phyloP scores from a whole-genome alignment of 2,329 filamentous ascomycete species.

The Stachybotrys echinatus region DNA sequence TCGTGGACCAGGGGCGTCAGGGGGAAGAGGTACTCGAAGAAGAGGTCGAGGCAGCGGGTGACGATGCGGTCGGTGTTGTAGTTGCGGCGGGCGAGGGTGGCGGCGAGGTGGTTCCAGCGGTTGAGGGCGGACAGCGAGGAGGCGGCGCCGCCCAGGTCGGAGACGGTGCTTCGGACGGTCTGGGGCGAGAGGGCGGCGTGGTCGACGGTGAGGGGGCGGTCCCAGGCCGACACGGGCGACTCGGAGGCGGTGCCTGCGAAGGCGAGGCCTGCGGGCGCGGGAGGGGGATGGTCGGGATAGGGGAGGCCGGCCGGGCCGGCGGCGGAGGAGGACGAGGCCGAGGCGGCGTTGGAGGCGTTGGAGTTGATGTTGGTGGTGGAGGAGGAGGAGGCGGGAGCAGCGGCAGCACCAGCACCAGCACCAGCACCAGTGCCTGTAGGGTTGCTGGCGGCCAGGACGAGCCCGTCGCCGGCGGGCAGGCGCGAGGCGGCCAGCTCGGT shows the following conservation, averaged over 20 bases:
- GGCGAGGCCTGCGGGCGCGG: conserved; percentile 3
- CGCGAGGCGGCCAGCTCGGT: background rate
- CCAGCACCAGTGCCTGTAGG: no score
- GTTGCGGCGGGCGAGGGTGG: conserved; percentile 16
- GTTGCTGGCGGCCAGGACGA: no score
- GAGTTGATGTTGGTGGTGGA: background rate
- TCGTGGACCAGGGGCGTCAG: conserved; percentile 36
- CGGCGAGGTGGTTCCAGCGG: conserved; percentile 21
- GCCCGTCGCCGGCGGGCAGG: no score
- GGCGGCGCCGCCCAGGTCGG: conserved; percentile 3
- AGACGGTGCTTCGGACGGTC: conserved; percentile 10
- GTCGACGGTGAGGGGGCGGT: conserved; percentile 9
- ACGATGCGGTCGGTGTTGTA: conserved; percentile 18
- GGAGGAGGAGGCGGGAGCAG: conserved; percentile 4
- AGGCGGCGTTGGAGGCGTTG: background rate
- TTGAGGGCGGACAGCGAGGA: conserved; percentile 13
- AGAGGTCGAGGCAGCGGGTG: conserved; percentile 30
- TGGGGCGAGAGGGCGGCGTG: conserved; percentile 16
- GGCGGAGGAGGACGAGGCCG: background rate
- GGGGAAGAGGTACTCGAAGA: conserved; percentile 37
- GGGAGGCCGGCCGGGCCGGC: background rate
- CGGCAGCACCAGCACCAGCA: no score
- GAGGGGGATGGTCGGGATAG: background rate
- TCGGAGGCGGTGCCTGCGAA: conserved; percentile 11
- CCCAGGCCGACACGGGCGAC: conserved; percentile 14